Evolutionary conservation across 139 green algal genomes (phyloP).

Genomic region (Chlamydomonas sphaeroides): DNA sequence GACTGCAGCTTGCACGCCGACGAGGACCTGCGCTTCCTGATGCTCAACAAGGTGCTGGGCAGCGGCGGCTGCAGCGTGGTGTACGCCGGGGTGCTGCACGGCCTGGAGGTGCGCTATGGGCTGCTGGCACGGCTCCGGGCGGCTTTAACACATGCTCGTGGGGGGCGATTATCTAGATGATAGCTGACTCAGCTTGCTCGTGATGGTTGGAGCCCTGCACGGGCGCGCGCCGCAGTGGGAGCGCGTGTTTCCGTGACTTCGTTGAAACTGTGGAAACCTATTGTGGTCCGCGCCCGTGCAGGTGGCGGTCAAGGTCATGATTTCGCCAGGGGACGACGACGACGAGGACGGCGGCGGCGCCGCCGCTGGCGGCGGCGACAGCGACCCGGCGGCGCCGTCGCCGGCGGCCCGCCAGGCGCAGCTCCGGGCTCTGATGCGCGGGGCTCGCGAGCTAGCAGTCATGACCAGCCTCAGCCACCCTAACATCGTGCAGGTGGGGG

Average conservation of each 20-base stretch:
- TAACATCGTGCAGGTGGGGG: conserved; percentile 38
- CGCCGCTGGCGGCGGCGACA: background rate
- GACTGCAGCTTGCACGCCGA: conserved; percentile 5
- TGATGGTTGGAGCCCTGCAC: too few species aligned
- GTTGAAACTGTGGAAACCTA: too few species aligned
- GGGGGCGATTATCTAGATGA: too few species aligned
- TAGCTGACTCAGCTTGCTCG: too few species aligned
- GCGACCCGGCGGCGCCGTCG: background rate
- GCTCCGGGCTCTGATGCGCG: conserved; percentile 30
- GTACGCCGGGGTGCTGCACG: conserved; percentile 23
- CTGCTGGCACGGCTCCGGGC: too few species aligned
- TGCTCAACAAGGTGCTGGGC: background rate
- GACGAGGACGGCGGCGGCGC: background rate
- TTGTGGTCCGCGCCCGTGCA: too few species aligned
- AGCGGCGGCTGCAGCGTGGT: conserved; percentile 20
- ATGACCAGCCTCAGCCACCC: conserved; percentile 31
- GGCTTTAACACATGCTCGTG: too few species aligned
- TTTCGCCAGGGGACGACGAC: background rate
- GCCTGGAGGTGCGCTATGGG: conserved; percentile 33
- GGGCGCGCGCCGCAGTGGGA: too few species aligned
- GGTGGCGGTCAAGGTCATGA: conserved; percentile 39
- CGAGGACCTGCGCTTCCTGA: conserved; percentile 37
- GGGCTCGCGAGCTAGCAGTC: conserved; percentile 32
- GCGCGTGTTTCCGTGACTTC: too few species aligned
- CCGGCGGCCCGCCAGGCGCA: conserved; percentile 9